Evolutionary conservation across 2,329 filamentous ascomycete species (phyloP), one percentile per base, ranked within the genome.

Genomic region (Monilinia aucupariae): DNA sequence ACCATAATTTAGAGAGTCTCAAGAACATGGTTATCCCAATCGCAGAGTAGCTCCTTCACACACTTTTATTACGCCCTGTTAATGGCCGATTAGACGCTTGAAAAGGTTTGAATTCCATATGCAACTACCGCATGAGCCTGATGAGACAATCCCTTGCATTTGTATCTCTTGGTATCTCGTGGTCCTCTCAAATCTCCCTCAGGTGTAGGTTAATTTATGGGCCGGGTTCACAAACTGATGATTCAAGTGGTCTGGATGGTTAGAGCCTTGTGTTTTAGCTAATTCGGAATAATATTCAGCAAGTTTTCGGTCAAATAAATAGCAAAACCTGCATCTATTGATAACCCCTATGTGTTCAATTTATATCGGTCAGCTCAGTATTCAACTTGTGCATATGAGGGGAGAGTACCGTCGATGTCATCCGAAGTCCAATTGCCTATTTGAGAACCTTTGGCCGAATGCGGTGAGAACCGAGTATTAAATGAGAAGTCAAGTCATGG

Each of bases 81-180:
- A 4, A 25, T 15, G n/a, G 22, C 54, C 41, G 47, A 56, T 34
- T 4, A 47, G 30, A 34, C 32, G 41, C 54, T 37, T 20, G 4
- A 20, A 13, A 25, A 34, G 27, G n/a, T 47, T 32, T 15, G 12
- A 47, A 12, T 25, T n/a, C 27, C 15, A 25, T 34, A 47, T 34
- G 41, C 54, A 47, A 6, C 41, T 34, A 34, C 41, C 20, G 54
- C 13, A n/a, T 56, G 8, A 22, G 54, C 27, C 17, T 6, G 45
- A n/a, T 56, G 41, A 47, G 34, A 37, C 41, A 2, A 56, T 34
- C 34, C 41, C 54, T 56, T 56, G 41, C 54, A 47, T 34, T 47
- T 56, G 25, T 47, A 8, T 47, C 27, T 25, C 30, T 34, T 34
- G 54, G 30, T 47, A 55, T 22, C 30, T 30, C 27, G 3, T 30